phyloP scores from a whole-genome alignment of 2,329 filamentous ascomycete species.

The Cladorrhinum sp. region DNA sequence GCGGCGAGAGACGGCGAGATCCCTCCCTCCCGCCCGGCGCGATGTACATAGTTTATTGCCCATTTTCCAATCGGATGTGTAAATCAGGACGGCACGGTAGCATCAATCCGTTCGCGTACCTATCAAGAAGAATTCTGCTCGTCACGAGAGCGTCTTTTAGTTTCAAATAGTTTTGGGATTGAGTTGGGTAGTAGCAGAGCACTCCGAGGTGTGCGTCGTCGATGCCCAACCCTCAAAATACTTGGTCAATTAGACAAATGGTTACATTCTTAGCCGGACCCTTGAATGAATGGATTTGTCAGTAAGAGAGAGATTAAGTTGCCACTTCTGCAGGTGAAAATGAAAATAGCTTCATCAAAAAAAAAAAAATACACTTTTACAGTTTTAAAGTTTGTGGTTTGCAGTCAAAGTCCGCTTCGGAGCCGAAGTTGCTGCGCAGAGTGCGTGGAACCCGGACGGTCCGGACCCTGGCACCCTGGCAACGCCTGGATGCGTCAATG shows the following conservation, averaged over 20 bases:
- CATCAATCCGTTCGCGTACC: not conserved
- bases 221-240: constrained; percentile 4
- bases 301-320: not conserved
- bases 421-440: not conserved
- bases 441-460: not conserved
- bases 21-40: constrained; percentile 2
- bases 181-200: not conserved
- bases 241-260: not conserved
- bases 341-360: not conserved
- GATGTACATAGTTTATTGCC: not conserved
- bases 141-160: not conserved
- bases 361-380: too few relatives aligned
- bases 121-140: not conserved
- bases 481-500: too few relatives aligned
- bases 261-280: not conserved
- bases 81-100: not conserved
- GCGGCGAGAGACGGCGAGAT: not conserved
- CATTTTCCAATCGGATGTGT: not conserved
- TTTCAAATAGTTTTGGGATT: not conserved
- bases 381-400: too few relatives aligned
- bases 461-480: not conserved
- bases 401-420: not conserved
- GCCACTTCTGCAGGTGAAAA: not conserved
- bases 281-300: too few relatives aligned
- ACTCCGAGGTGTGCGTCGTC: not conserved